Evolutionary conservation across 495 filamentous ascomycete genomes (phyloP), one percentile per base, ranked within the genome.

Genomic region (Penicillium manginii): DNA sequence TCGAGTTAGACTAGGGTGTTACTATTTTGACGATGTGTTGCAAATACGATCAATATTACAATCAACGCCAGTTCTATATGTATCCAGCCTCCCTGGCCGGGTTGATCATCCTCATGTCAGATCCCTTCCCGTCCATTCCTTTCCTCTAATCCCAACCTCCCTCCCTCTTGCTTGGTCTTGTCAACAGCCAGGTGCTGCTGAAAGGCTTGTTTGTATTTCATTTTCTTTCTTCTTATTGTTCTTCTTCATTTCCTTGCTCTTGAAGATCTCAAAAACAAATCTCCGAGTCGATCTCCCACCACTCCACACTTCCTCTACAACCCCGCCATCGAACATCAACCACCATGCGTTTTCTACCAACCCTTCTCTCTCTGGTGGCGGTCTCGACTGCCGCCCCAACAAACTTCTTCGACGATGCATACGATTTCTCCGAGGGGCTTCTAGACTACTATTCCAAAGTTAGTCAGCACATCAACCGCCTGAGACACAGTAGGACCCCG

Each of bases 361-460:
- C 71, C 45, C 29, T 77, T 37, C 35, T 70, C 58, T 72, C 67
- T 55, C 39, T 75, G 52, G 64, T 59, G 51, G 72, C 73, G 50
- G 62, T 60, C 52, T 70, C 75, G 9, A 39, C 69, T 54, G 77
- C 76, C 42, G 73, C 70, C 31, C 77, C 76, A 31, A 61, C 71
- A 50, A 64, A 51, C 29, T 54, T 71, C 51, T 66, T 77, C 48
- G 57, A 75, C 46, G 55, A 70, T 56, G 59, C 63, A 55, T 79
- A 78, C 56, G 64, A 75, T 26, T 77, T 67, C 60, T 74, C 74
- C 19, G 60, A 74, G 18, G 68, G 73, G 7, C 62, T 79, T 39
- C 61, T 66, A 3, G 66, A 70, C 31, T 79, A 72, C 61, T 73
- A 77, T 29, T 59, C 66, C 31, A 71, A 64, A 66, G 74, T 80